phyloP scores from a whole-genome alignment of 2,329 filamentous ascomycete species.

The Aspergillus brunneoviolaceus region DNA sequence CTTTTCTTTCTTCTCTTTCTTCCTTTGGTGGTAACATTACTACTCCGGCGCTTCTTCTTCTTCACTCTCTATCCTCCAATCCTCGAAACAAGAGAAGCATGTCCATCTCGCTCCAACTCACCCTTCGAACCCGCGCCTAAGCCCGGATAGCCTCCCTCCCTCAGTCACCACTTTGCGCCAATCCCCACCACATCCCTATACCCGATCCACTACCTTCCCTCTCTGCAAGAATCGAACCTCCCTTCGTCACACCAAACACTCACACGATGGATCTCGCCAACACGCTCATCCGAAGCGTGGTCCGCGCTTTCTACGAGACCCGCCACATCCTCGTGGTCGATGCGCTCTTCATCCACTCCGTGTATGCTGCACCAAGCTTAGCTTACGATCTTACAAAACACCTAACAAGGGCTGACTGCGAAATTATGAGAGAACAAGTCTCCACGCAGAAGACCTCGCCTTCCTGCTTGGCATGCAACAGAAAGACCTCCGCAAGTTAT shows the following conservation, averaged over 20 bases:
- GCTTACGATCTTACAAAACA: background rate
- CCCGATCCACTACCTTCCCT: background rate
- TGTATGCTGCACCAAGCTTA: slow-evolving; percentile 45
- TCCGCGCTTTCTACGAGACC: slow-evolving; percentile 81
- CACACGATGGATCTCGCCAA: slow-evolving; percentile 64
- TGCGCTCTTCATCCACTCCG: slow-evolving; percentile 73
- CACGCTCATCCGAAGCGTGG: slow-evolving; percentile 80
- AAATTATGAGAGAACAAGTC: slow-evolving; percentile 40
- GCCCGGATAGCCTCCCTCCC: background rate
- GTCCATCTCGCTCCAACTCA: background rate
- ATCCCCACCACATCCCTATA: background rate
- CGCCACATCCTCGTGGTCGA: slow-evolving; percentile 80
- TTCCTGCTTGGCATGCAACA: slow-evolving; percentile 84
- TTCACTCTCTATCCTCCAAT: background rate
- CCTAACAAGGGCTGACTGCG: background rate
- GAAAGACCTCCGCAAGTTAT: slow-evolving; percentile 88
- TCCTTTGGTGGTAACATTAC: too few species aligned
- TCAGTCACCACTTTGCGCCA: background rate
- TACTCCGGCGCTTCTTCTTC: background rate
- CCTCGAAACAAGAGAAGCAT: background rate
- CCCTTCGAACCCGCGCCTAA: background rate
- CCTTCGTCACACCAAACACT: background rate
- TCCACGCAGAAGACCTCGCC: slow-evolving; percentile 85
- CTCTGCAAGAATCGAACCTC: background rate
- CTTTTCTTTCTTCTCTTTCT: background rate